These are phyloP conservation scores for Silene latifolia DNA, from an alignment of 148 eudicot species.

Conservation along the genomic window DNA sequence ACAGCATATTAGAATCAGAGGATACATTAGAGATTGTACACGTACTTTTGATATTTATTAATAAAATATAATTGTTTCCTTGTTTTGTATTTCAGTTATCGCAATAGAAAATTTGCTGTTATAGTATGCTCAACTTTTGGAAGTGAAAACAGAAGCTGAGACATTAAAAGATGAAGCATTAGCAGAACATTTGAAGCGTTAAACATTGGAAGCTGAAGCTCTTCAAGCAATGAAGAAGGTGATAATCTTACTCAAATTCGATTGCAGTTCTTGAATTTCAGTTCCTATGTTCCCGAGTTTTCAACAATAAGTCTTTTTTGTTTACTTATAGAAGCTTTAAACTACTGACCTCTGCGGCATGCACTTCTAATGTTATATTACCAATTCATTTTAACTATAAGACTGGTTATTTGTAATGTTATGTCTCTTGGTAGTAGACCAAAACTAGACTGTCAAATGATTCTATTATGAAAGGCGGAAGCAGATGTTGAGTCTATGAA, in stretches of 20 bases:
- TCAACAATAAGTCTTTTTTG: neutral
- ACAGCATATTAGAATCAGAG: too few species aligned
- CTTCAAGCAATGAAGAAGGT: conserved; percentile 53
- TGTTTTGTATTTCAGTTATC: too few species aligned
- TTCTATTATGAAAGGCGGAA: neutral
- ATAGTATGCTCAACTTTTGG: conserved; percentile 36
- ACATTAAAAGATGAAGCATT: conserved; percentile 39
- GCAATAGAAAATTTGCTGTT: too few species aligned
- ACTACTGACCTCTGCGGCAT: neutral
- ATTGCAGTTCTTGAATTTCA: neutral
- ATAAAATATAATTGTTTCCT: too few species aligned
- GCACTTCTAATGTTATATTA: too few species aligned
- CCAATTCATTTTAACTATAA: too few species aligned
- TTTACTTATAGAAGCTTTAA: neutral
- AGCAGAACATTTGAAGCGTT: conserved; percentile 44
- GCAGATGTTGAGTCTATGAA: neutral
- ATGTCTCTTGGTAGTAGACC: too few species aligned
- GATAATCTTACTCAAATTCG: neutral
- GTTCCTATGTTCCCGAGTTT: neutral
- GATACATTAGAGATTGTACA: too few species aligned
- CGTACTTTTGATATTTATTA: too few species aligned
- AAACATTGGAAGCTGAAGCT: conserved; percentile 52
- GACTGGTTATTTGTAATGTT: too few species aligned
- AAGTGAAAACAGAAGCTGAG: conserved; percentile 41
- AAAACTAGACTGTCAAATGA: neutral